Evolutionary conservation across 148 eudicot genomes (phyloP), one percentile per base, ranked within the genome.

Genomic region (Oxyria digyna): DNA sequence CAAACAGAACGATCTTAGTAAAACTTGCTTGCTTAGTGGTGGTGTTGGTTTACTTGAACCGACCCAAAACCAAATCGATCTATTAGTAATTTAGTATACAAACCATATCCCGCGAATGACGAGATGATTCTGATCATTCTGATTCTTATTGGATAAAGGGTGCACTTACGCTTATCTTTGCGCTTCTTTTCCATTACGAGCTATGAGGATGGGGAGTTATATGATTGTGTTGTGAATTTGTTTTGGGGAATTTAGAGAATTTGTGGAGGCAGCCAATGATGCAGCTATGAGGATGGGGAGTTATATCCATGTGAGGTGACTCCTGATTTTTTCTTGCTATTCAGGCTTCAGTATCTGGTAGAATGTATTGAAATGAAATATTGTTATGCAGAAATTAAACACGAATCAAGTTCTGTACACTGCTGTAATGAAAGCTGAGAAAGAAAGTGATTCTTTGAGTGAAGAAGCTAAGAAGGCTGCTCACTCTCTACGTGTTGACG

Each of bases 291-390:
- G 91, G 73, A 81, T 93, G 78, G 86, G 85, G 29, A 95, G 88
- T 70, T 93, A 89, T 83, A 81, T 94, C 81, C 97, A 94, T 90
- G 98, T 93, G 91, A 92, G 98, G 94, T 89, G 94, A 80, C 89
- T 68, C 73, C 77, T 75, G 33, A 68, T 43, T 78, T 74, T 41
- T 55, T 69, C n/a, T 67, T 72, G 21, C 67, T 45, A 7, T 74
- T 37, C 65, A 29, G 37, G 6, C 18, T 31, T n/a, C 31, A 27
- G 27, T 59, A 18, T 29, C 33, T 31, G 37, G n/a, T 26, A 26
- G 38, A 8, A 59, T 59, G 35, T 24, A 50, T 20, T 68, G 59
- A 38, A 9, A 13, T 29, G 65, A 59, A 57, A 41, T 38, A 52
- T 43, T 78, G 72, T 13, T 13, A 0, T 70, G 72, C 87, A 93